phyloP scores from a whole-genome alignment of 2,329 filamentous ascomycete genomes.

The Curvularia sp. region DNA sequence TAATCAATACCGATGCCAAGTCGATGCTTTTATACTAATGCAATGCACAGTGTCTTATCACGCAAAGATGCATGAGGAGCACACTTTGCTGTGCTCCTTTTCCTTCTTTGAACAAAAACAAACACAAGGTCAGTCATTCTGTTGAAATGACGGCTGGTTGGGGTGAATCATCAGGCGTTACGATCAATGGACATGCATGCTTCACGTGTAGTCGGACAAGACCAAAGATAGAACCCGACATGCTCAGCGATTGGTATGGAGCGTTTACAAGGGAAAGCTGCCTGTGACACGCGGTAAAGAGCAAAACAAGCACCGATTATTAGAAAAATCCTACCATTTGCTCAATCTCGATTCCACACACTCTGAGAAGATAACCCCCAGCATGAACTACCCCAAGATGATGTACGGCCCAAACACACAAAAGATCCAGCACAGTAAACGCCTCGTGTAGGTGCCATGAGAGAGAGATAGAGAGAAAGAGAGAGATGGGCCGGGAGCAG shows the following conservation, averaged over 20 bases:
- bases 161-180: neutral
- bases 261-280: constrained; percentile 11
- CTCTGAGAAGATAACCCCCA: constrained; percentile 45
- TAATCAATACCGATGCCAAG: neutral
- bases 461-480: constrained; percentile 17
- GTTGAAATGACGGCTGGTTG: neutral
- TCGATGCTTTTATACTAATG: neutral
- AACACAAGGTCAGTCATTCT: neutral
- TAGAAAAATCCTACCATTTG: constrained; percentile 47
- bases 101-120: neutral
- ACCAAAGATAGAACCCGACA: neutral
- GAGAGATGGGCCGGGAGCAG: constrained; percentile 39
- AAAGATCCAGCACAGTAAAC: constrained; percentile 51
- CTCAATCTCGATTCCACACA: constrained; percentile 41
- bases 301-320: constrained; percentile 38
- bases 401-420: constrained; percentile 48
- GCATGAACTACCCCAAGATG: constrained; percentile 52
- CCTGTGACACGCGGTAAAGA: constrained; percentile 18
- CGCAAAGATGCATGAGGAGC: neutral
- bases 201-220: neutral
- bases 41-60: neutral
- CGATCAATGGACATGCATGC: neutral
- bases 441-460: constrained; percentile 49
- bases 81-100: neutral
- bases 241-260: constrained; percentile 23